These are phyloP conservation scores for Saccharomycopsis schoenii DNA, from an alignment of 805 yeast species.

Conservation along the genomic window DNA sequence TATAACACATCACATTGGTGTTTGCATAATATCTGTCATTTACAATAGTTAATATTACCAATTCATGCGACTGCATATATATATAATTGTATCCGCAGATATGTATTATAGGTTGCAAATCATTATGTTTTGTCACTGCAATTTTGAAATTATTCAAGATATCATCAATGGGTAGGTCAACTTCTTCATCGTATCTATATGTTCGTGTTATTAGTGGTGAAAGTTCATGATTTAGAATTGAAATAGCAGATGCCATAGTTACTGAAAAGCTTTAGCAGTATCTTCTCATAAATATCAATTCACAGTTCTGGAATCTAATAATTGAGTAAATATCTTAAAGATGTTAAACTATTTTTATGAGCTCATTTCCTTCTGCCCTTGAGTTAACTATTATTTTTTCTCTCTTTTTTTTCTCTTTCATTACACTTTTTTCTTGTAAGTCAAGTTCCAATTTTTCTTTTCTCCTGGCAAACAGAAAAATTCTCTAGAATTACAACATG, in stretches of 20 bases:
- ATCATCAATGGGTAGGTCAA: conserved; percentile 12
- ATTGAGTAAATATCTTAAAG: too few species aligned
- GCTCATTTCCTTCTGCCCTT: not conserved
- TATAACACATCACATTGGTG: conserved; percentile 44
- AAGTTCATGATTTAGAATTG: conserved; percentile 16
- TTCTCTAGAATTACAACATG: not conserved
- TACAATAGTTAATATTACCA: conserved; percentile 10
- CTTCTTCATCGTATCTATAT: conserved; percentile 10
- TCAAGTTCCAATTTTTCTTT: not conserved
- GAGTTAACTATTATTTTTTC: not conserved
- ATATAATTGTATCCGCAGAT: conserved; percentile 12
- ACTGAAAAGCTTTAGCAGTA: not conserved
- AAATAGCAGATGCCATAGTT: conserved; percentile 17
- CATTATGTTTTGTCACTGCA: conserved; percentile 1
- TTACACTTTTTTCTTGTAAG: not conserved
- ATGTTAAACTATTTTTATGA: too few species aligned
- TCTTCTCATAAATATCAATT: not conserved
- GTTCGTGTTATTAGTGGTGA: conserved; percentile 12
- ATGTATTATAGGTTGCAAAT: conserved; percentile 10
- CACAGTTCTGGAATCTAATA: too few species aligned
- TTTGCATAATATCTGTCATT: conserved; percentile 20
- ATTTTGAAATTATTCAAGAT: conserved; percentile 10
- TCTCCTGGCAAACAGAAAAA: too few species aligned
- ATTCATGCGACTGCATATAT: conserved; percentile 8
- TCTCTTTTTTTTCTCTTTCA: not conserved